Conservation (phyloP, 345 rosid species). For the Rubroshorea leprosula region DNA sequence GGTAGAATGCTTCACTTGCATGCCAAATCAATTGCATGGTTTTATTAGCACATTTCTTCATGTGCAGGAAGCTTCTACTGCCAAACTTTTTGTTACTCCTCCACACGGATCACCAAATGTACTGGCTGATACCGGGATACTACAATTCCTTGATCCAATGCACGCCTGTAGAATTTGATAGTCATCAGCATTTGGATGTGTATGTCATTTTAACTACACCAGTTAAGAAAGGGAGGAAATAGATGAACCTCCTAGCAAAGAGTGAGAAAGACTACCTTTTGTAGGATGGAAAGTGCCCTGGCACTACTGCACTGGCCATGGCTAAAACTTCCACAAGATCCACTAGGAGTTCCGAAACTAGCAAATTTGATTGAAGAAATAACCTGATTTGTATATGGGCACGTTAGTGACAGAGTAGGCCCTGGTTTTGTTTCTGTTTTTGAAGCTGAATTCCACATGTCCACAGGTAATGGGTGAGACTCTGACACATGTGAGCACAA, state of each 20-base stretch:
- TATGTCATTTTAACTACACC: no score
- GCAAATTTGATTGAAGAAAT: conserved; percentile 77
- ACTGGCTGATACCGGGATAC: conserved; percentile 42
- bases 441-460: conserved; percentile 57
- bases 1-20: background rate
- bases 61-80: conserved; percentile 81
- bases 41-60: no score
- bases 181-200: no score
- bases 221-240: no score
- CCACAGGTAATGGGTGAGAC: conserved; percentile 69
- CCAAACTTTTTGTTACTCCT: conserved; percentile 72
- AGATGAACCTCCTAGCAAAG: no score
- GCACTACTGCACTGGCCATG: conserved; percentile 56
- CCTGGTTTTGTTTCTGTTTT: conserved; percentile 29
- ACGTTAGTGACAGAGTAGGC: conserved; percentile 46
- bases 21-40: no score
- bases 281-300: conserved; percentile 46
- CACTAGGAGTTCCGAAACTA: conserved; percentile 79
- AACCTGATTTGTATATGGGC: conserved; percentile 58
- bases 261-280: conserved; percentile 73
- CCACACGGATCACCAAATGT: conserved; percentile 82
- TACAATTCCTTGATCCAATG: conserved; percentile 71
- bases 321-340: conserved; percentile 73
- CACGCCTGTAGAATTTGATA: conserved; percentile 56
- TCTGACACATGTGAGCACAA: conserved; percentile 63